Base-by-base conservation (phyloP, 2,329 filamentous ascomycete species). In the Stemphylium vesicarium region DNA sequence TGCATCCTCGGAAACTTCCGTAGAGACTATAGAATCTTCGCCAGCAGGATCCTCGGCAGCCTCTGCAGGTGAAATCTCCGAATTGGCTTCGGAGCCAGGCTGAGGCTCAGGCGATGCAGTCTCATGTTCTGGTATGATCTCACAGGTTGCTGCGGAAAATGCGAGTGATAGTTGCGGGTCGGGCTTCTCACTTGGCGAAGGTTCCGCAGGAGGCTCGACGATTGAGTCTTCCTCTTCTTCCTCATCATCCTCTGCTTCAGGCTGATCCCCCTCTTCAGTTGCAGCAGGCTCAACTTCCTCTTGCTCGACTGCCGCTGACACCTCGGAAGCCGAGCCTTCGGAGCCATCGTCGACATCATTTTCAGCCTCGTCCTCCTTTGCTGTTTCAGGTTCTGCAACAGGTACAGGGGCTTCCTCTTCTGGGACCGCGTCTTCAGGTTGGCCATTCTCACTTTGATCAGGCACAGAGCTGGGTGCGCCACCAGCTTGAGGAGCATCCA, bases 261-360 rank as follows among this genome's bases (percentile, higher is more conserved):
- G 18, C 37, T 46, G 33, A 18, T 18, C 31, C n/a, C 20, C 38
- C 16, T 58, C 51, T 12, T 43, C 42, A 4, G 22, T 46, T 13
- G 36, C 37, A 15, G 39, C 42, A 3, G 53, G 48, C 9, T 33
- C 42, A 13, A 33, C 22, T 24, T 45, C 47, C 32, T 51, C 47
- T 16, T 44, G 36, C 18, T 24, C 47, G 7, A 31, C 37, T 24
- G 38, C 20, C 13, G 37, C 35, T 10, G 53, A 51, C 15, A 22
- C 36, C n/a, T 33, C 47, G 3, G 52, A 55, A 40, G 35, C 46
- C 8, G 52, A 35, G 20, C 32, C 40, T 37, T 50, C 40, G 13
- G 37, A 42, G 5, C 37, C 33, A 35, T 47, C 35, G 13, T 46
- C 42, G 18, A 50, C 31, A 15, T 41, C 36, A 9, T 47, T 24